Percentiles rank a stretch among this genome's conserved stretches.
Conservation (phyloP, 2,329 filamentous ascomycete genomes). For the Nigrograna mackinnonii region DNA sequence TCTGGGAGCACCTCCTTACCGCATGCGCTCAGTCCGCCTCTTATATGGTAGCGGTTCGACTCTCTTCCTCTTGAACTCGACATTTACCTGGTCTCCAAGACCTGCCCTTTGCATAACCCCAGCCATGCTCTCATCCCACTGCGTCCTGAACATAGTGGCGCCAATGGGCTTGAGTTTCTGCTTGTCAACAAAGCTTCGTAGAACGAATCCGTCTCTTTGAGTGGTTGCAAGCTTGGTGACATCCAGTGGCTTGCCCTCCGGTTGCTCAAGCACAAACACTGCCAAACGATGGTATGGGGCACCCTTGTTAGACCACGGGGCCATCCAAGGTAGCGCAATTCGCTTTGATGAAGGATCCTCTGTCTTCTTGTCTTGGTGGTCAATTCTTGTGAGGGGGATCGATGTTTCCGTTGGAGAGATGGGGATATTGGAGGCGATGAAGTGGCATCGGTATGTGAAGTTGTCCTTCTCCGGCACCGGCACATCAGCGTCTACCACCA, state of each 20-base stretch:
- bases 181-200: slow-evolving; percentile 75
- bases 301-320: slow-evolving; percentile 87
- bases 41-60: slow-evolving; percentile 70
- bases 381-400: slow-evolving; percentile 34
- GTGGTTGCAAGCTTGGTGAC: slow-evolving; percentile 73
- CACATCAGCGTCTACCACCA: slow-evolving; percentile 88
- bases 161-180: slow-evolving; percentile 74
- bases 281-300: slow-evolving; percentile 87
- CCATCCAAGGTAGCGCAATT: slow-evolving; percentile 78
- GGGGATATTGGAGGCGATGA: slow-evolving; percentile 75
- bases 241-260: slow-evolving; percentile 49
- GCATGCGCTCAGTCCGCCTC: slow-evolving; percentile 56
- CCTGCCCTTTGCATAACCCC: slow-evolving; percentile 81
- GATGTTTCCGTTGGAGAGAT: slow-evolving; percentile 58
- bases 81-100: slow-evolving; percentile 69
- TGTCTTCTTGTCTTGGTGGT: slow-evolving; percentile 41
- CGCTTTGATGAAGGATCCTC: slow-evolving; percentile 56
- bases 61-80: slow-evolving; percentile 83
- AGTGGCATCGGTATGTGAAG: slow-evolving; percentile 85
- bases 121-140: slow-evolving; percentile 89
- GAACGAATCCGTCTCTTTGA: slow-evolving; percentile 70
- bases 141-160: slow-evolving; percentile 82
- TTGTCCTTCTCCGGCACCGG: slow-evolving; percentile 74
- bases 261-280: slow-evolving; percentile 82
- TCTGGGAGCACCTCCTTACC: slow-evolving; percentile 40